Evolutionary conservation across 1,284 basidiomycete species (phyloP), one percentile per base, ranked within the genome.

Genomic region (Crucibulum parvulum): DNA sequence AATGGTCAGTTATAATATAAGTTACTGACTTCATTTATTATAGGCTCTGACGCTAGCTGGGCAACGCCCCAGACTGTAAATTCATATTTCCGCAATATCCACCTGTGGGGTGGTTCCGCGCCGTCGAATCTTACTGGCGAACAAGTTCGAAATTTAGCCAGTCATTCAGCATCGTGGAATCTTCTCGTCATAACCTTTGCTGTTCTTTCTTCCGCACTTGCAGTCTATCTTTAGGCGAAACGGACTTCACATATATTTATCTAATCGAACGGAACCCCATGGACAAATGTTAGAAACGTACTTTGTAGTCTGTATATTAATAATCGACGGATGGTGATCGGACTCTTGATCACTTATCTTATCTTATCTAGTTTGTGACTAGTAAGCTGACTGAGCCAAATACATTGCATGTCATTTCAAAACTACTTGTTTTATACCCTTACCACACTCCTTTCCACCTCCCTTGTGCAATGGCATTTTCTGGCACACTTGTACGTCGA

Each of bases 401-500:
- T 24, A 24, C 4, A 24, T 24, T 24, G 24, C 24, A 24, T 24
- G 24, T 24, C 24, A 24, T 24, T 4, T 24, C 24, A 24, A 24
- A 24, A 24, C 24, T 24, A 24, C 24, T 50, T 52, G 56, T 8
- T 18, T 60, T 38, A 11, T 36, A 55, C 36, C 37, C 24, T 37
- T 37, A 18, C 36, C 18, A 36, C 48, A 36, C 48, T 41, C 37
- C 45, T 52, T 51, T 34, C 56, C 43, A 50, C 31, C 61, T 39
- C 51, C 16, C 37, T 38, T 16, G 13, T 16, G n/a, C 55, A 37
- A 96, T 96, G 94, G 86, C 91, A n/a, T 96, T 96, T 77, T 95
- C 94, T 68, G 93, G 94, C 64, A 93, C 94, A 38, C 79, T 97
- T 66, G 93, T 93, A 73, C 62, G 91, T 82, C 55, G 56, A 46